Conservation (phyloP, 1,284 basidiomycete species). For the Tilletia caries region DNA sequence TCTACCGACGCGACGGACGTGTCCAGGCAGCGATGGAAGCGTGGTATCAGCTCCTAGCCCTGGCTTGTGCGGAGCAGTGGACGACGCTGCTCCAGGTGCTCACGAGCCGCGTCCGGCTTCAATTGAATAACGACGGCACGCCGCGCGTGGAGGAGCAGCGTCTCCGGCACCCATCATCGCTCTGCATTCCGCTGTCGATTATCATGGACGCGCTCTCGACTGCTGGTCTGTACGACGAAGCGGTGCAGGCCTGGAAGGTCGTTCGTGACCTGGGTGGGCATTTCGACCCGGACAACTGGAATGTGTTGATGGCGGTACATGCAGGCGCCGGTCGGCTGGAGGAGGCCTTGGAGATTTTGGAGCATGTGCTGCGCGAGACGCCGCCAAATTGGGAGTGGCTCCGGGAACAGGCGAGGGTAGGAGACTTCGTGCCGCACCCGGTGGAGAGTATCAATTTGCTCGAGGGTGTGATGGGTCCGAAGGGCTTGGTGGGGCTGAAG, state of each 20-base stretch:
- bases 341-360: conserved; percentile 77
- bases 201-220: conserved; percentile 65
- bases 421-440: background rate
- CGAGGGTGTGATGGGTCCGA: background rate
- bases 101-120: background rate
- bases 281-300: conserved; percentile 91
- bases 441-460: background rate
- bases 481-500: background rate
- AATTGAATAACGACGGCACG: background rate
- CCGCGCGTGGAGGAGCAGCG: background rate
- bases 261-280: conserved; percentile 69
- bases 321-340: conserved; percentile 73
- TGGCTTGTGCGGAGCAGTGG: background rate
- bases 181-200: conserved; percentile 78
- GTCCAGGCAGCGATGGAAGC: background rate
- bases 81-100: background rate
- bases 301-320: conserved; percentile 73
- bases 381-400: background rate
- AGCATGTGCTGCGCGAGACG: conserved; percentile 64
- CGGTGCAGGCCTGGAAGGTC: conserved; percentile 68
- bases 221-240: conserved; percentile 63
- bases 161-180: conserved; percentile 46
- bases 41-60: conserved; percentile 1
- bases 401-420: background rate
- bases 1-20: conserved; percentile 7